phyloP scores from a whole-genome alignment of 2,329 filamentous ascomycete genomes.

The Fusarium sp. region DNA sequence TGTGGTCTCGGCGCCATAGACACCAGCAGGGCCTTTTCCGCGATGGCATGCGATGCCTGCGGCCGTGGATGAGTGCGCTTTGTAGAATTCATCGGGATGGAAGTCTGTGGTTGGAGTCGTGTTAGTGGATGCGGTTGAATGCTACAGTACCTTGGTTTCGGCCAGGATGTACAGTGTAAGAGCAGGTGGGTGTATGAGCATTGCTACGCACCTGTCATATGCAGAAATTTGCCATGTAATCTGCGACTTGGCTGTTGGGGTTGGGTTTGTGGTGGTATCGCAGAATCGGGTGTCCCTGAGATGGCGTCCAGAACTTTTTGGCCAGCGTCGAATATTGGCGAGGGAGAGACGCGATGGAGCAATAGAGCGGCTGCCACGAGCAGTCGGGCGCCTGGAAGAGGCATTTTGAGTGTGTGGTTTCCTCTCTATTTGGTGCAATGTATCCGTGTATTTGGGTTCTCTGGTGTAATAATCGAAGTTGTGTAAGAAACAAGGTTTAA shows the following conservation, averaged over 20 bases:
- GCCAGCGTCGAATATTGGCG: constrained; percentile 37
- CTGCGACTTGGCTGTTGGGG: constrained; percentile 52
- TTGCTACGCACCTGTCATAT: constrained; percentile 78
- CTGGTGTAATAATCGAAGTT: background rate
- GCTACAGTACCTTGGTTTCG: constrained; percentile 6
- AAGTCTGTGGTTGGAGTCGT: constrained; percentile 71
- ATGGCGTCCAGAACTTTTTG: constrained; percentile 35
- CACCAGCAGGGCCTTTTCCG: constrained; percentile 78
- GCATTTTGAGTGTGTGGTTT: constrained; percentile 31
- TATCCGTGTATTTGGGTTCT: background rate
- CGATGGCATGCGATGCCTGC: constrained; percentile 81
- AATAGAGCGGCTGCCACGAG: constrained; percentile 45
- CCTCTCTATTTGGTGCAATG: constrained; percentile 1
- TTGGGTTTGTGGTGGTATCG: constrained; percentile 26
- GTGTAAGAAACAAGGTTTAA: constrained; percentile 9
- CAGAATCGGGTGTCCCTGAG: constrained; percentile 23
- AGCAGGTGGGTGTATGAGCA: constrained; percentile 1
- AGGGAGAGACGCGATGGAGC: constrained; percentile 35
- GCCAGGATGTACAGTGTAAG: constrained; percentile 13
- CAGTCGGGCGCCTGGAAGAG: constrained; percentile 45
- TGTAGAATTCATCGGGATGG: constrained; percentile 91
- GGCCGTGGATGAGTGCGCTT: constrained; percentile 77
- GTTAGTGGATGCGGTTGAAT: constrained; percentile 23
- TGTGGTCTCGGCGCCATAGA: constrained; percentile 85
- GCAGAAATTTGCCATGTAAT: constrained; percentile 81